phyloP scores from a whole-genome alignment of 768 basidiomycete species.

The Neoboletus brunneissimus region DNA sequence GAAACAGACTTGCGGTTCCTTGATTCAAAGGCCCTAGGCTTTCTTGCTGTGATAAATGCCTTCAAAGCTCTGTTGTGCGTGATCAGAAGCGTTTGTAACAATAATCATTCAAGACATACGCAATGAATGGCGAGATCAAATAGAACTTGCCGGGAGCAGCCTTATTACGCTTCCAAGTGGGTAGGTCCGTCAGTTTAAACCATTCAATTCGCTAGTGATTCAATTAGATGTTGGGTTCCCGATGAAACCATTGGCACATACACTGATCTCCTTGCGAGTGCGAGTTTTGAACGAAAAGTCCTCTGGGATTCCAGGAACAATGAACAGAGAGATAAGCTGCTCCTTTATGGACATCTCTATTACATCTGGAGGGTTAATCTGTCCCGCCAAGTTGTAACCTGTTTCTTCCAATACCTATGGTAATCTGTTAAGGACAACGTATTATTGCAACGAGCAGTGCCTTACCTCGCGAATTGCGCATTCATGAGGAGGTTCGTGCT shows the following conservation, averaged over 20 bases:
- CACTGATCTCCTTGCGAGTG: constrained; percentile 97
- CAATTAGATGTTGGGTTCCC: constrained; percentile 7
- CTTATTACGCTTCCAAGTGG: constrained; percentile 86
- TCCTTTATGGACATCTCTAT: constrained; percentile 87
- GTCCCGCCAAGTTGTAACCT: constrained; percentile 80
- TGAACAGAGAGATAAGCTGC: constrained; percentile 86
- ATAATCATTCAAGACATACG: constrained; percentile 43
- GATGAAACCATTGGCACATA: constrained; percentile 38
- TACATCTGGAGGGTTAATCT: constrained; percentile 62
- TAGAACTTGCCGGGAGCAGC: constrained; percentile 80
- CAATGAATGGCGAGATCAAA: constrained; percentile 91
- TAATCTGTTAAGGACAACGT: constrained; percentile 11
- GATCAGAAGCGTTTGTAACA: constrained; percentile 2
- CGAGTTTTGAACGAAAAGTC: constrained; percentile 87
- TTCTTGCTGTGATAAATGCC: constrained; percentile 62
- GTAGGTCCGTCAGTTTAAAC: constrained; percentile 86
- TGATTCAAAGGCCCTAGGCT: constrained; percentile 44
- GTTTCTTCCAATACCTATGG: constrained; percentile 94
- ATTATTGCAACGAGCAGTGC: not conserved
- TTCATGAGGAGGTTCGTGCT: constrained; percentile 75
- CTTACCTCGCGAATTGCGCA: constrained; percentile 93
- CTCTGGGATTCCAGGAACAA: constrained; percentile 86
- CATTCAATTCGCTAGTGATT: constrained; percentile 87
- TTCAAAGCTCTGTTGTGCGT: constrained; percentile 41
- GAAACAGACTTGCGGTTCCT: constrained; percentile 36